Percentiles rank a stretch among this genome's conserved stretches.
Evolutionary conservation across 1,284 basidiomycete genomes (phyloP).

Genomic region (Ganoderma meredithae): DNA sequence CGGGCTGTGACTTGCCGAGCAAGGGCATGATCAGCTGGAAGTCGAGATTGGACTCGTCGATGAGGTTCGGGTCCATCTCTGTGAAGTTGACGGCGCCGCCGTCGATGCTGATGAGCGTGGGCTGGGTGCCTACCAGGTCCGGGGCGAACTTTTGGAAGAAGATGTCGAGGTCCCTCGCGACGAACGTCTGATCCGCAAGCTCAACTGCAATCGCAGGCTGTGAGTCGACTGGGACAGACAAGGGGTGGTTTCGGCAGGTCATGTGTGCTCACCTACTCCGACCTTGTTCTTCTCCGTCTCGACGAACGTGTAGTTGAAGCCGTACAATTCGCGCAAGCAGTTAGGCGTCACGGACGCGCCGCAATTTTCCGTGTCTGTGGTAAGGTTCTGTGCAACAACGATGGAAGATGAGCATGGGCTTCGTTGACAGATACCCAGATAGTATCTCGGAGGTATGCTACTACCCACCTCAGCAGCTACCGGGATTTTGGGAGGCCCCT

Average conservation of each 20-base stretch:
- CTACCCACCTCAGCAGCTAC: slow-evolving; percentile 7
- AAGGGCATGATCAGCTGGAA: slow-evolving; percentile 56
- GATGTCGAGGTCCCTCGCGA: slow-evolving; percentile 49
- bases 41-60: slow-evolving; percentile 61
- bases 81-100: slow-evolving; percentile 50
- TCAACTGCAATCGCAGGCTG: slow-evolving; percentile 47
- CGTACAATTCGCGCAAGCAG: slow-evolving; percentile 31
- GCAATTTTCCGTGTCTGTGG: slow-evolving; percentile 20
- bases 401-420: not conserved
- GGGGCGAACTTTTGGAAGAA: slow-evolving; percentile 49
- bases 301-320: slow-evolving; percentile 25
- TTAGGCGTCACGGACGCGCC: slow-evolving; percentile 23
- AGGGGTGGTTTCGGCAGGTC: not conserved
- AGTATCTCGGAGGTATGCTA: not conserved
- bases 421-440: not conserved
- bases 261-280: slow-evolving; percentile 25
- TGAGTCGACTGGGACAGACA: slow-evolving; percentile 44
- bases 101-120: slow-evolving; percentile 44
- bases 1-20: slow-evolving; percentile 51
- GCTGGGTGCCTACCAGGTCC: slow-evolving; percentile 40
- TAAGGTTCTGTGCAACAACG: slow-evolving; percentile 7
- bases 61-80: slow-evolving; percentile 43
- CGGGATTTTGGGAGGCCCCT: slow-evolving; percentile 8
- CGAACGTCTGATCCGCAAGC: slow-evolving; percentile 54
- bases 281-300: slow-evolving; percentile 24